phyloP scores from a whole-genome alignment of 2,329 filamentous ascomycete species.

The Chaetothyriales sp. region DNA sequence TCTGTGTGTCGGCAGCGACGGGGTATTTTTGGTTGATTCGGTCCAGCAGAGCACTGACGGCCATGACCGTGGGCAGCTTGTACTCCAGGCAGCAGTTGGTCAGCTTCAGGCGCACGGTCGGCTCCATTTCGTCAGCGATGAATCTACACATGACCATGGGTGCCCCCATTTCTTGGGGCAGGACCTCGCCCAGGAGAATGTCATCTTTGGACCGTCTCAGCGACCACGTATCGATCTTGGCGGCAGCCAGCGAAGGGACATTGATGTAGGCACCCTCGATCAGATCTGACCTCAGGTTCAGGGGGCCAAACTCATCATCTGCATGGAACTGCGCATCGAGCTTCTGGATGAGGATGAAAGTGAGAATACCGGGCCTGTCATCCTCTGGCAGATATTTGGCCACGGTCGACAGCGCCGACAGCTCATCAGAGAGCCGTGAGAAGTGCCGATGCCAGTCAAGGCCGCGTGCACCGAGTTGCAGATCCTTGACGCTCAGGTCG shows the following conservation, averaged over 20 bases:
- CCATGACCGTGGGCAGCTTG: conserved; percentile 68
- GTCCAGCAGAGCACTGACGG: conserved; percentile 56
- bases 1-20: background rate
- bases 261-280: conserved; percentile 69
- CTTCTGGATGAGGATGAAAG: conserved; percentile 53
- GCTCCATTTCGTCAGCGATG: conserved; percentile 88
- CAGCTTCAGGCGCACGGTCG: conserved; percentile 74
- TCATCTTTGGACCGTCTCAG: conserved; percentile 54
- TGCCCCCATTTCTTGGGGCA: conserved; percentile 24
- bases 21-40: conserved; percentile 59
- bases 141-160: conserved; percentile 76
- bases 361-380: conserved; percentile 77
- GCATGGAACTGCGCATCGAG: conserved; percentile 50
- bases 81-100: conserved; percentile 82
- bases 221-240: conserved; percentile 53
- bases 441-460: conserved; percentile 54
- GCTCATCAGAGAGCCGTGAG: conserved; percentile 59
- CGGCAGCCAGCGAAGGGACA: conserved; percentile 65
- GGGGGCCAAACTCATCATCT: conserved; percentile 53
- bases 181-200: conserved; percentile 55
- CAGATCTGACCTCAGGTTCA: conserved; percentile 46
- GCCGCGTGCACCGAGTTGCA: conserved; percentile 50
- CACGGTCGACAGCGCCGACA: conserved; percentile 71
- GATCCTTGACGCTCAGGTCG: conserved; percentile 51
- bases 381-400: conserved; percentile 93